Evolutionary conservation across 108 stramenopile genomes (phyloP).

Genomic region (Aurantiochytrium sp.): DNA sequence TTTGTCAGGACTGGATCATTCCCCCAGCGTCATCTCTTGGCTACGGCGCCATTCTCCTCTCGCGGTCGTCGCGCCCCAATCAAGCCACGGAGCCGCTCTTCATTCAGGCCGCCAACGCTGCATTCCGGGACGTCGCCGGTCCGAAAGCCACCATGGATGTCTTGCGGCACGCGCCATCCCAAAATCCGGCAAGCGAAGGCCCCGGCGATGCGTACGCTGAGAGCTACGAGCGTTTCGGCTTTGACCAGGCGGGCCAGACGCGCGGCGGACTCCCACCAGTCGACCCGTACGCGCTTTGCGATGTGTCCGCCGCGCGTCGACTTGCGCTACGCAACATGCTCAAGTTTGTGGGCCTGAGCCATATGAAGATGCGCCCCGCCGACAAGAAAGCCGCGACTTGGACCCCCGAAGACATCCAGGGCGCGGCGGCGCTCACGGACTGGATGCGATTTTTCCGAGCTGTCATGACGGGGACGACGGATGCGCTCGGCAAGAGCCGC

Average conservation of each 20-base stretch:
- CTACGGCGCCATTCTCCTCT: neutral
- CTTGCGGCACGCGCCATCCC: too few relatives aligned
- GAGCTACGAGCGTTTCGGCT: too few relatives aligned
- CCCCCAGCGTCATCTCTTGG: neutral
- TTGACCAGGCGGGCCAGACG: too few relatives aligned
- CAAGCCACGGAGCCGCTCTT: neutral
- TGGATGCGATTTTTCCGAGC: constrained; percentile 14
- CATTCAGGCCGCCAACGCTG: neutral
- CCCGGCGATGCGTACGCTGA: too few relatives aligned
- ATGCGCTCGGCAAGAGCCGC: neutral
- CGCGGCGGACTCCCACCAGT: too few relatives aligned
- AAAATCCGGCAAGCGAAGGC: too few relatives aligned
- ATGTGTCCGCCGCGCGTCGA: neutral
- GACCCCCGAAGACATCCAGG: neutral
- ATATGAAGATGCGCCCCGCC: neutral
- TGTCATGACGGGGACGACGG: constrained; percentile 1
- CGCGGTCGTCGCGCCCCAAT: neutral
- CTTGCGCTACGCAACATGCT: neutral
- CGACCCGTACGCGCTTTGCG: neutral
- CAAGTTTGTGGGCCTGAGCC: neutral
- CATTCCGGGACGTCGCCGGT: neutral
- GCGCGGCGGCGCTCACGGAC: neutral
- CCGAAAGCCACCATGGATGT: too few relatives aligned
- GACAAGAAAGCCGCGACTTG: neutral
- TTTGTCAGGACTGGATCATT: constrained; percentile 9